Evolutionary conservation across 805 yeast genomes (phyloP).

Genomic region (Schizosaccharomyces osmophilus): DNA sequence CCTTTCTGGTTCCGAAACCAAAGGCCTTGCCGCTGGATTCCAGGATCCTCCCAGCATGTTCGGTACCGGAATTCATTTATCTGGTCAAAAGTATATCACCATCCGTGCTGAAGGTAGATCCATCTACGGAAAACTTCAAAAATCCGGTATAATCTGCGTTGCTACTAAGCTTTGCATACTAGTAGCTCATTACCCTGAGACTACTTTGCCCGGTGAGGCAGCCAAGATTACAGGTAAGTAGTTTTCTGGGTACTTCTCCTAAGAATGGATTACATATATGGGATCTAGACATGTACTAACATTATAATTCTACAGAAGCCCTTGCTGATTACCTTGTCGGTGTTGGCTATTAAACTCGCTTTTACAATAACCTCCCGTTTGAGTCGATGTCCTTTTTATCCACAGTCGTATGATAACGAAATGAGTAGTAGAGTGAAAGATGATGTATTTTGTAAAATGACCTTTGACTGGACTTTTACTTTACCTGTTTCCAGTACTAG

Average conservation of each 20-base stretch:
- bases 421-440: no score
- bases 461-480: no score
- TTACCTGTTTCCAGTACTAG: no score
- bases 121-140: conserved; percentile 37
- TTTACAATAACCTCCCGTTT: background rate
- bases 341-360: conserved; percentile 37
- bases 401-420: no score
- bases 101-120: conserved; percentile 79
- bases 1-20: conserved; percentile 45
- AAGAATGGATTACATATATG: background rate
- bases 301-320: background rate
- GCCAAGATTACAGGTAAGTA: conserved; percentile 81
- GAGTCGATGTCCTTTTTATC: no score
- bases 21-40: conserved; percentile 53
- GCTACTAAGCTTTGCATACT: conserved; percentile 83
- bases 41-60: conserved; percentile 57
- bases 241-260: background rate
- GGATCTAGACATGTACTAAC: background rate
- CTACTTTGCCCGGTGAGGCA: conserved; percentile 84
- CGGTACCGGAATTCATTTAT: conserved; percentile 64
- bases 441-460: no score
- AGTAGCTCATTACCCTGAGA: conserved; percentile 82
- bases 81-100: conserved; percentile 67
- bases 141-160: conserved; percentile 70
- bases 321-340: conserved; percentile 74